These are phyloP conservation scores for Elsinoe perseae DNA, from an alignment of 2,329 filamentous ascomycete genomes.

Conservation along the genomic window DNA sequence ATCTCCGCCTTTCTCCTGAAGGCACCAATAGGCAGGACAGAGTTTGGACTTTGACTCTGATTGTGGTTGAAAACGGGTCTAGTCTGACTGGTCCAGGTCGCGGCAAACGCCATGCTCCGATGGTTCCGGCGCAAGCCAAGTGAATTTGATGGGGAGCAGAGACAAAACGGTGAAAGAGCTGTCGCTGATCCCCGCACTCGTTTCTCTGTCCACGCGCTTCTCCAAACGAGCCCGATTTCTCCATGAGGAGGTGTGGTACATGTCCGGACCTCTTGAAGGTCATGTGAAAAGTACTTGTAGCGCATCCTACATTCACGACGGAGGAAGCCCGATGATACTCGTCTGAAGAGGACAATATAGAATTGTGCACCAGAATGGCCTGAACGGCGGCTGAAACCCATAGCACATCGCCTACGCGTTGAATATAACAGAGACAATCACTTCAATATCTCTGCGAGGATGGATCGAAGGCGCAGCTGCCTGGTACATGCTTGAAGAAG, in stretches of 20 bases:
- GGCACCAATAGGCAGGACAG: background rate
- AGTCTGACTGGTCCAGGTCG: background rate
- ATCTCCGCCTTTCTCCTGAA: background rate
- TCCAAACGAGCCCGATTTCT: conserved; percentile 2
- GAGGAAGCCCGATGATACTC: too few relatives aligned
- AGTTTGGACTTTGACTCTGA: background rate
- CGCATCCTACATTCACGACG: too few relatives aligned
- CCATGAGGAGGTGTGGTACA: background rate
- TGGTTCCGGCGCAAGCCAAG: background rate
- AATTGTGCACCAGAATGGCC: too few relatives aligned
- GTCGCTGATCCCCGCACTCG: background rate
- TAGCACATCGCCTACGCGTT: too few relatives aligned
- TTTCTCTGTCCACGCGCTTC: background rate
- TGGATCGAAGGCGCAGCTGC: too few relatives aligned
- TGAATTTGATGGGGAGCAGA: conserved; percentile 1
- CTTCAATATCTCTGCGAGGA: too few relatives aligned
- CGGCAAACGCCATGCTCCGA: conserved; percentile 3
- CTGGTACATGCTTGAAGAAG: too few relatives aligned
- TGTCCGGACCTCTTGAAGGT: too few relatives aligned
- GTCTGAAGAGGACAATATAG: too few relatives aligned
- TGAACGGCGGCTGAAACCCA: too few relatives aligned
- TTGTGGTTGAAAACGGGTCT: conserved; percentile 4
- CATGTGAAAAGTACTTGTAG: too few relatives aligned
- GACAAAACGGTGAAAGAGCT: conserved; percentile 2
- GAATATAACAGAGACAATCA: too few relatives aligned